Base-by-base conservation (phyloP, 352 stramenopile genomes). In the Globisporangium barbulae region DNA sequence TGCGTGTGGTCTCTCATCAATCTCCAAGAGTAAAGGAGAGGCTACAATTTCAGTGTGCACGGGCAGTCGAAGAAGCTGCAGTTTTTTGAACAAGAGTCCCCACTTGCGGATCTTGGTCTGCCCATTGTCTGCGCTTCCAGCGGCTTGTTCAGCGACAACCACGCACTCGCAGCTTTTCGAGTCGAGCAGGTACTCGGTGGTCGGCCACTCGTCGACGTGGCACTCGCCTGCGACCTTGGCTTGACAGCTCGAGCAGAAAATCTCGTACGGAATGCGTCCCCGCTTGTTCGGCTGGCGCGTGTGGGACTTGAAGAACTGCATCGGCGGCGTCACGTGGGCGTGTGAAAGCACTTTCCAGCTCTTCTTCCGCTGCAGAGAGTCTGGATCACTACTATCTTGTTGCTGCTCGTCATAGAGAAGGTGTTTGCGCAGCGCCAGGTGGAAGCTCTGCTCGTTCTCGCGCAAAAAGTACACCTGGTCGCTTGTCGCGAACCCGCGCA, bases 261-360 rank as follows among this genome's bases (percentile, higher is more conserved):
- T 31, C 71, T 82, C 79, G 62, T 82, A 93, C 7, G 82, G 79
- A 22, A 75, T n/a, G 3, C 68, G 72, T 25, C 55, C 13, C 15
- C 69, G 72, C 56, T 87, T 86, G 19, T 25, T 59, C 7, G 65
- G 59, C 45, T 81, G 85, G 0, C 33, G 73, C 4, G 70, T 79
- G 70, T 74, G 70, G 31, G 75, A 67, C 58, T 88, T 91, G 15
- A 61, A 72, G n/a, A 90, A 85, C 8, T 63, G 57, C 30, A 85
- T 58, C 42, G 55, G 59, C 5, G 73, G 77, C 25, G 64, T 42
- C 48, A 81, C 72, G 31, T 68, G 49, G 19, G 61, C 48, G 6
- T 59, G 65, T 35, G 64, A 82, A 56, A 55, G 70, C 37, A 88
- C 44, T 13, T 58, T 60, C 72, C 75, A 85, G 22, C 17, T 58